phyloP scores from a whole-genome alignment of 2,329 filamentous ascomycete species.

The Lasiodiplodia citricola region DNA sequence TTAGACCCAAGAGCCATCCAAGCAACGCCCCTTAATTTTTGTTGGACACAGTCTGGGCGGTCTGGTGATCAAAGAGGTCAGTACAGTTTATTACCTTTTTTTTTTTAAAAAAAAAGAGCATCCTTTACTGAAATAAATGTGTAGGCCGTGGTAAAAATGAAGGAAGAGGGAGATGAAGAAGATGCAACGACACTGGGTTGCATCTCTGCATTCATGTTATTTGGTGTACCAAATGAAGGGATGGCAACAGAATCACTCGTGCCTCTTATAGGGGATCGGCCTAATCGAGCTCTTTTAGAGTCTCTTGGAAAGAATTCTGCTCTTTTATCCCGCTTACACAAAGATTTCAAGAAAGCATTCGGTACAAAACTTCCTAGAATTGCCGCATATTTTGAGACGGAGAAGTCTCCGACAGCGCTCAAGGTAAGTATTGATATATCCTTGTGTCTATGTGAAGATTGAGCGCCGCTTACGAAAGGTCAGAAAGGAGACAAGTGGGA shows the following conservation, averaged over 20 bases:
- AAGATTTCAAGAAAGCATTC: neutral
- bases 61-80: constrained; percentile 17
- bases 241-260: neutral
- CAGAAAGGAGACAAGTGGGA: neutral
- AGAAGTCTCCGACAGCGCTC: neutral
- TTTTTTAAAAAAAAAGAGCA: no score
- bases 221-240: constrained; percentile 1
- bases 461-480: no score
- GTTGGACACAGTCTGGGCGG: constrained; percentile 9
- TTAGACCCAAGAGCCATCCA: neutral
- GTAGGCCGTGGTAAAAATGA: neutral
- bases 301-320: neutral
- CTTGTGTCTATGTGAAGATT: no score
- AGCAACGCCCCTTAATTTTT: neutral
- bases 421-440: neutral
- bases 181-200: neutral
- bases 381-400: constrained; percentile 2
- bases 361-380: neutral
- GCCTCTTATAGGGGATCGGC: neutral
- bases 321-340: neutral
- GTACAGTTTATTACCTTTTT: no score
- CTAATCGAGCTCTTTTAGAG: constrained; percentile 1
- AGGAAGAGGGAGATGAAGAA: neutral
- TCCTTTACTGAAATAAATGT: neutral
- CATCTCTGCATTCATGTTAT: neutral